Base-by-base conservation (phyloP, 331 rosid species). In the Quercus tomentella region DNA sequence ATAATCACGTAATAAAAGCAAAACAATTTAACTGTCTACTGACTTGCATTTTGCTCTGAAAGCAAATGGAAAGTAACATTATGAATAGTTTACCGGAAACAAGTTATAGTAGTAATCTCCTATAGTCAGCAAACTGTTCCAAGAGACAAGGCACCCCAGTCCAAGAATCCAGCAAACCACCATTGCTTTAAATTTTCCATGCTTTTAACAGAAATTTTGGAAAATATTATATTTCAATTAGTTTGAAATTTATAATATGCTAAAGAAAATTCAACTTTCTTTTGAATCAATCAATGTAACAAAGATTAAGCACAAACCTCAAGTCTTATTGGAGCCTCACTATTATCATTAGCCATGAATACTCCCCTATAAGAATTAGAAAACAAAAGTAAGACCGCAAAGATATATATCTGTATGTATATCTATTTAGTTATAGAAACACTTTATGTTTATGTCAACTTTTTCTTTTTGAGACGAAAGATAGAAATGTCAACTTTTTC, bases 121-220 rank as follows among this genome's bases (percentile, higher is more conserved):
- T 60, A 91, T 91, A 2, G 91, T 91, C 51, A 93, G 81, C 90
- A 93, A 79, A 72, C 87, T 91, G 81, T 82, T 93, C 98, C 98
- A 93, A 9, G 93, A 56, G 28, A 91, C 88, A 26, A 91, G 90
- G 31, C 95, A 84, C 18, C 98, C 98, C 20, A 93, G 78, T 74
- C 97, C 98, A 0, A 93, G 98, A 78, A 93, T 26, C 88, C 94
- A 93, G 75, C 97, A 93, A 22, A 93, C 92, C 11, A 56, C 56
- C 72, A 88, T 79, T 56, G 97, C 93, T 83, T 69, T 75, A 76
- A 15, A 58, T 80, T 84, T 4, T 62, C 69, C 69, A 26, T 62
- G 69, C 69, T 62, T 26, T 11, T n/a, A 23, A 22, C 31, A 62
- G 26, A 62, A 7, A 9, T 14, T 14, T 56, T 56, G 61, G 1